Conservation (phyloP, 495 filamentous ascomycete species). For the Platismatia glauca region DNA sequence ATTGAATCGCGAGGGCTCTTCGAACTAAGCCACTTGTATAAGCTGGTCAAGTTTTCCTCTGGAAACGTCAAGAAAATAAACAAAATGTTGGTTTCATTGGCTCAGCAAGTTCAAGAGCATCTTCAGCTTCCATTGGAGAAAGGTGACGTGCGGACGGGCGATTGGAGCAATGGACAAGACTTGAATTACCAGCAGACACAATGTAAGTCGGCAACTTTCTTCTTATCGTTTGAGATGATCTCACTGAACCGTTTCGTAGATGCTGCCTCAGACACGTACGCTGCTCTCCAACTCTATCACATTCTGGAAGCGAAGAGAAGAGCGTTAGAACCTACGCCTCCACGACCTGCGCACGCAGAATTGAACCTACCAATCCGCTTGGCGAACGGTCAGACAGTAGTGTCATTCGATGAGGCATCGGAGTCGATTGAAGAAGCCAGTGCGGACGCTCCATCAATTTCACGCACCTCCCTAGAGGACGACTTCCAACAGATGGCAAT, state of each 20-base stretch:
- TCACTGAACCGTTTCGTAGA: slow-evolving; percentile 38
- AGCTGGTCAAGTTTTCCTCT: slow-evolving; percentile 54
- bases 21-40: slow-evolving; percentile 74
- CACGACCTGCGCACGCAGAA: slow-evolving; percentile 59
- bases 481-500: slow-evolving; percentile 16
- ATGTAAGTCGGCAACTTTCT: slow-evolving; percentile 42
- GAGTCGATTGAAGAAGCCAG: slow-evolving; percentile 23
- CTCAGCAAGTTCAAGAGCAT: slow-evolving; percentile 58
- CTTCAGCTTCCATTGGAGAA: slow-evolving; percentile 72
- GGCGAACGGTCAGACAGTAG: slow-evolving; percentile 30
- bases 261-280: slow-evolving; percentile 77
- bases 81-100: slow-evolving; percentile 55
- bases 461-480: slow-evolving; percentile 13
- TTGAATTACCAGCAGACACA: slow-evolving; percentile 58
- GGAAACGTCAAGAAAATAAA: slow-evolving; percentile 49
- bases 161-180: slow-evolving; percentile 50
- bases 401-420: slow-evolving; percentile 27
- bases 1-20: slow-evolving; percentile 58
- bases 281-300: slow-evolving; percentile 63
- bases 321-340: slow-evolving; percentile 57
- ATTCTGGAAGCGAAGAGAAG: slow-evolving; percentile 57
- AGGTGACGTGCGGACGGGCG: slow-evolving; percentile 54
- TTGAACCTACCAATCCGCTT: slow-evolving; percentile 51
- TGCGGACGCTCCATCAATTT: not conserved
- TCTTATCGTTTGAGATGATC: not conserved